Evolutionary conservation across 805 yeast genomes (phyloP).

Genomic region (Candida sanyiensis): DNA sequence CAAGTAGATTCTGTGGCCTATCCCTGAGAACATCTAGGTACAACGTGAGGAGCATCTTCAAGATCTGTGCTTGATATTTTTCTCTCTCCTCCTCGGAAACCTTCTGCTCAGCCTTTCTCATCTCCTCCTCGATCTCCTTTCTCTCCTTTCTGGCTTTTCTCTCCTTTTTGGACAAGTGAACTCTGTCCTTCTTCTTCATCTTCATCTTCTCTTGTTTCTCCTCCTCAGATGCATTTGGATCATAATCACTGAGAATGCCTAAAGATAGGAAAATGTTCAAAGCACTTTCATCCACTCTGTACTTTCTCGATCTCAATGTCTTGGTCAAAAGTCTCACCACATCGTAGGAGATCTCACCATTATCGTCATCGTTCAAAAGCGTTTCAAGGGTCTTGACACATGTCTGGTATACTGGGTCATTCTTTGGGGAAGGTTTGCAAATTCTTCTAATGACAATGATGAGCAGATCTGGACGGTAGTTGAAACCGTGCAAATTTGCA

Average conservation of each 20-base stretch:
- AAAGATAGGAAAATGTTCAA: constrained; percentile 67
- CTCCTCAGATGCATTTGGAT: constrained; percentile 52
- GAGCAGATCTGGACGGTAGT: constrained; percentile 71
- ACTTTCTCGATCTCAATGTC: constrained; percentile 67
- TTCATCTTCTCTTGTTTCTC: constrained; percentile 42
- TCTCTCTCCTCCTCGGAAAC: constrained; percentile 87
- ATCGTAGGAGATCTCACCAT: constrained; percentile 77
- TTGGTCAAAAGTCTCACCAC: constrained; percentile 62
- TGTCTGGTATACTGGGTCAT: constrained; percentile 43
- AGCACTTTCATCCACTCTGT: constrained; percentile 77
- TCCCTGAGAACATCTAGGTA: constrained; percentile 74
- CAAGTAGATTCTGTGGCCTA: constrained; percentile 62
- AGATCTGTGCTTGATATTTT: constrained; percentile 73
- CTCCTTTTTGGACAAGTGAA: constrained; percentile 86
- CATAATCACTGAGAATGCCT: constrained; percentile 61
- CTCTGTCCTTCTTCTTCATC: constrained; percentile 78
- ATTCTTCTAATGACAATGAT: constrained; percentile 62
- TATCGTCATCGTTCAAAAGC: constrained; percentile 73
- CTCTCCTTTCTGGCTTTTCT: constrained; percentile 82
- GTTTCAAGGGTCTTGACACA: constrained; percentile 63
- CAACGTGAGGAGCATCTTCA: constrained; percentile 63
- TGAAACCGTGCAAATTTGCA: constrained; percentile 67
- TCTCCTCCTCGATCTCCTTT: constrained; percentile 82
- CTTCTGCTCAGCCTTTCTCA: constrained; percentile 80
- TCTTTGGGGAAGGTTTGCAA: constrained; percentile 46